Percentiles rank a stretch among this genome's conserved stretches.
phyloP scores from a whole-genome alignment of 2,329 filamentous ascomycete species.

The Apiospora pterosperma region DNA sequence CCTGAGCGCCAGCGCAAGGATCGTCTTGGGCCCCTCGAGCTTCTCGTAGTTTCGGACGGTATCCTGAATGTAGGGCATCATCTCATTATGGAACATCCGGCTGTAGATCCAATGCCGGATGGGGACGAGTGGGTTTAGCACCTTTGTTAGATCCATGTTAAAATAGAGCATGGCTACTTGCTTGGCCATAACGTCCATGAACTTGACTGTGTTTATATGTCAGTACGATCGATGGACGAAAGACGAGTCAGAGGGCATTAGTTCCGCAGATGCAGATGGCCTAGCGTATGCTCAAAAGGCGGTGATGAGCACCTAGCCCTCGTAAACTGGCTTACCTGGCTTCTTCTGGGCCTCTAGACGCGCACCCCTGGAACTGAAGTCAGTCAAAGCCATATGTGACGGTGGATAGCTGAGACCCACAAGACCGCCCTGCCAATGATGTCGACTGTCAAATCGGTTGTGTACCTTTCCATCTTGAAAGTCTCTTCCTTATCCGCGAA shows the following conservation, averaged over 20 bases:
- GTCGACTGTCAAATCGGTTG: conserved; percentile 17
- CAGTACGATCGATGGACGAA: not conserved
- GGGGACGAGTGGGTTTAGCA: conserved; percentile 16
- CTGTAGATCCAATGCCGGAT: conserved; percentile 23
- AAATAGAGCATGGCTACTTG: conserved; percentile 18
- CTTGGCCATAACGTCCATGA: conserved; percentile 16
- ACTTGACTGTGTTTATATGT: not conserved
- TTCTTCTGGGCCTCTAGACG: conserved; percentile 16
- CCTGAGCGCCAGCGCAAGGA: conserved; percentile 24
- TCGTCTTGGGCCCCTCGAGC: conserved; percentile 21
- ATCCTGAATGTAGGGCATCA: conserved; percentile 22
- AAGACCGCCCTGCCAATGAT: conserved; percentile 20
- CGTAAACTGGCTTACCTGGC: not conserved
- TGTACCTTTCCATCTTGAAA: conserved; percentile 17
- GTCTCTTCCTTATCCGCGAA: conserved; percentile 11
- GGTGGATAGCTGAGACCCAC: conserved; percentile 1
- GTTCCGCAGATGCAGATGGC: not conserved
- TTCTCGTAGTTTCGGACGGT: conserved; percentile 20
- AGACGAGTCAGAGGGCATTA: not conserved
- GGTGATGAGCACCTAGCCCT: not conserved
- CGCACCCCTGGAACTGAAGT: conserved; percentile 9
- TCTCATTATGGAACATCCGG: conserved; percentile 21
- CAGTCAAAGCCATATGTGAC: conserved; percentile 16
- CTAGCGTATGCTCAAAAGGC: not conserved
- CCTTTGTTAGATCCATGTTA: conserved; percentile 13